These are phyloP conservation scores for Drosera spatulata DNA, from an alignment of 179 eudicot genomes.

Conservation along the genomic window DNA sequence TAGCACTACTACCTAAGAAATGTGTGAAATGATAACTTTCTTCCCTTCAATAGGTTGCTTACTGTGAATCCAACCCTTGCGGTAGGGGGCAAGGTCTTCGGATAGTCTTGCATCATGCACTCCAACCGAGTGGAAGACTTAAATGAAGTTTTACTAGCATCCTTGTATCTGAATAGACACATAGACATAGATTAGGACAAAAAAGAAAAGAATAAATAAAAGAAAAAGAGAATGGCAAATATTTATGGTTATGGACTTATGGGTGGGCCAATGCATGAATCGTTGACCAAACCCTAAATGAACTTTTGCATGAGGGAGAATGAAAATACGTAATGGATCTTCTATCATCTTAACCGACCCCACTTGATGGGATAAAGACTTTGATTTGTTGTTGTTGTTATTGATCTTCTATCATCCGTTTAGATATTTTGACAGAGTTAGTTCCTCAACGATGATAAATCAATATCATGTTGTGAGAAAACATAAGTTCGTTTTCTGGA, in stretches of 20 bases:
- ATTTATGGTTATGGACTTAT: neutral
- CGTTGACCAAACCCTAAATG: too few species aligned
- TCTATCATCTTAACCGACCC: too few species aligned
- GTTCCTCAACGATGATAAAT: too few species aligned
- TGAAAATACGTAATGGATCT: too few species aligned
- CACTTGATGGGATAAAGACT: too few species aligned
- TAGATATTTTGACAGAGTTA: too few species aligned
- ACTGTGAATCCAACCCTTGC: constrained; percentile 98
- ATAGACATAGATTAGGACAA: neutral
- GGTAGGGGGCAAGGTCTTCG: constrained; percentile 87
- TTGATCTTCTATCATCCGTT: too few species aligned
- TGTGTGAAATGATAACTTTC: neutral
- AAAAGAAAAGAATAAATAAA: neutral
- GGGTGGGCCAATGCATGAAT: too few species aligned
- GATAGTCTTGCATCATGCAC: constrained; percentile 99
- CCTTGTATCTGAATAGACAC: constrained; percentile 58
- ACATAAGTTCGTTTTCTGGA: neutral
- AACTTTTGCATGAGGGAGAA: too few species aligned
- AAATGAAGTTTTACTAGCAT: constrained; percentile 71
- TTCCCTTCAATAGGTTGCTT: constrained; percentile 16
- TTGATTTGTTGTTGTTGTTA: too few species aligned
- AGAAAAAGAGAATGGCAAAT: neutral
- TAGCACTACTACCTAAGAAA: constrained; percentile 1
- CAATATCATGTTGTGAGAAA: too few species aligned
- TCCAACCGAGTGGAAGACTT: constrained; percentile 97